Conservation (phyloP, 176 grass and related monocot genomes). For the Miscanthus lutarioriparius region DNA sequence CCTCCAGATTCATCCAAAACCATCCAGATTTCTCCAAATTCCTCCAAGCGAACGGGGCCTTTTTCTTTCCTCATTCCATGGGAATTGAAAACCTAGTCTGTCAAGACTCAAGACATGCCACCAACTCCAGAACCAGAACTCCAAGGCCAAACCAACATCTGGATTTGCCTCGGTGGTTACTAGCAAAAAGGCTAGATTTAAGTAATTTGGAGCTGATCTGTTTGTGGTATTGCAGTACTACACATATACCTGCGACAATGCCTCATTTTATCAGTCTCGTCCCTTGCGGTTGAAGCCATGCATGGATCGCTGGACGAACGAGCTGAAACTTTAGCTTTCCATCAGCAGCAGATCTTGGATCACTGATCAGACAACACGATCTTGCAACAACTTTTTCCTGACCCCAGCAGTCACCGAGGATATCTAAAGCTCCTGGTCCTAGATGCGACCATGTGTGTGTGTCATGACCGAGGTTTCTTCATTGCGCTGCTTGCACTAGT, state of each 20-base stretch:
- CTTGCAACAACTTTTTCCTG: not conserved
- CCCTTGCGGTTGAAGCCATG: not conserved
- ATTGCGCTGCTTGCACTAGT: not conserved
- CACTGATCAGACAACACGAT: not conserved
- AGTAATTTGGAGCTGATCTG: not conserved
- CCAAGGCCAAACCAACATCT: not conserved
- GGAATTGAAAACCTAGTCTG: too few species aligned
- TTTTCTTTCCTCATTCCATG: not conserved
- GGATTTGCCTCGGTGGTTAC: not conserved
- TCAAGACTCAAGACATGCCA: not conserved
- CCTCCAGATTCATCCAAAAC: too few species aligned
- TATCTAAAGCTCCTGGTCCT: not conserved
- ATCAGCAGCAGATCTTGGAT: conserved; percentile 8
- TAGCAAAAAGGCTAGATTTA: not conserved
- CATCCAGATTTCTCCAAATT: too few species aligned
- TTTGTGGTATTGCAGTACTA: not conserved
- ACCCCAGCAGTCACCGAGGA: not conserved
- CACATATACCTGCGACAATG: not conserved
- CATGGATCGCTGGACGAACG: not conserved
- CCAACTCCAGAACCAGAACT: not conserved
- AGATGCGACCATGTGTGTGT: not conserved
- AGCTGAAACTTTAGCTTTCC: not conserved
- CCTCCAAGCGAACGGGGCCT: too few species aligned
- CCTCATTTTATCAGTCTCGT: not conserved
- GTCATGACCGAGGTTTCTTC: not conserved